Conservation (phyloP, 2,329 filamentous ascomycete genomes). For the Penicillium glabrum region DNA sequence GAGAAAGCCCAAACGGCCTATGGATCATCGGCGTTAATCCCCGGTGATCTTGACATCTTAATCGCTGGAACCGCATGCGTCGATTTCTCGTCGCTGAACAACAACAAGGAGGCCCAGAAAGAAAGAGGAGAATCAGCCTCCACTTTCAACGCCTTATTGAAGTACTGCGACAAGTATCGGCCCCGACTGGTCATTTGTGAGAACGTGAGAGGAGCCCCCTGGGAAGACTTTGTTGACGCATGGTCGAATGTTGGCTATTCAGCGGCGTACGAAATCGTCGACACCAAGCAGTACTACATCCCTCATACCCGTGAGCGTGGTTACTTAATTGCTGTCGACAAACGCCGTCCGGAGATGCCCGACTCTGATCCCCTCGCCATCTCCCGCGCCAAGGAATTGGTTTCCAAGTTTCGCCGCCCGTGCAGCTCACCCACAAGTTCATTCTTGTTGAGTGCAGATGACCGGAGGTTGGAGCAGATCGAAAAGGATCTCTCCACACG, state of each 20-base stretch:
- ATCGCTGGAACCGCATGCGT: slow-evolving; percentile 75
- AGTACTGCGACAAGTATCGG: slow-evolving; percentile 55
- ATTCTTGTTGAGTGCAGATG: slow-evolving; percentile 60
- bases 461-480: slow-evolving; percentile 54
- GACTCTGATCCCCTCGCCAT: slow-evolving; percentile 16
- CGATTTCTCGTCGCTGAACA: slow-evolving; percentile 70
- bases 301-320: slow-evolving; percentile 67
- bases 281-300: slow-evolving; percentile 71
- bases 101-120: slow-evolving; percentile 50
- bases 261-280: slow-evolving; percentile 51
- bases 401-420: slow-evolving; percentile 52
- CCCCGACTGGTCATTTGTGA: slow-evolving; percentile 70
- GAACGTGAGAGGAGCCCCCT: slow-evolving; percentile 65
- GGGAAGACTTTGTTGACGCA: slow-evolving; percentile 50
- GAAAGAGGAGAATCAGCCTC: slow-evolving; percentile 63
- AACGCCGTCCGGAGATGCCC: slow-evolving; percentile 19
- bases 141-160: slow-evolving; percentile 63
- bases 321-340: slow-evolving; percentile 60
- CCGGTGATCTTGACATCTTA: slow-evolving; percentile 61
- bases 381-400: slow-evolving; percentile 38
- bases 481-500: slow-evolving; percentile 48
- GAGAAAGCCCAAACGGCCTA: slow-evolving; percentile 62
- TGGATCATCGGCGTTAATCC: slow-evolving; percentile 59
- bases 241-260: slow-evolving; percentile 58
- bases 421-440: slow-evolving; percentile 63